These are phyloP conservation scores for Actinomucor elegans DNA, from an alignment of 371 early-diverging fungal species.

Conservation along the genomic window DNA sequence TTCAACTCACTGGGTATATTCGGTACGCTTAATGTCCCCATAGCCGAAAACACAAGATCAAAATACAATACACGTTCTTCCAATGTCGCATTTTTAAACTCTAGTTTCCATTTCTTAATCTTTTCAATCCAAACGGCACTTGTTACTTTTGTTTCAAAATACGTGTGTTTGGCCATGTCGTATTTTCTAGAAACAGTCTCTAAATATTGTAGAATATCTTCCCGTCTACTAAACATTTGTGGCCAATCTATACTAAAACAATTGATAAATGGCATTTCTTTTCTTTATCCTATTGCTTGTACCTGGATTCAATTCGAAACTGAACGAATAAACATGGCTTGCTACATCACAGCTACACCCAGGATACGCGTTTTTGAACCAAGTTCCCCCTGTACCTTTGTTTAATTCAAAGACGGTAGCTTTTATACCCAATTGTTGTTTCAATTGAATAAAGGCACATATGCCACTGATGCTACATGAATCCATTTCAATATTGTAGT, in stretches of 20 bases:
- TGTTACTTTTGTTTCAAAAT: constrained; percentile 47
- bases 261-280: neutral
- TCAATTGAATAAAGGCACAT: constrained; percentile 54
- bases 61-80: neutral
- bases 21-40: constrained; percentile 54
- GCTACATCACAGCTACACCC: constrained; percentile 62
- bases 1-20: constrained; percentile 49
- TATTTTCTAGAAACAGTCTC: constrained; percentile 45
- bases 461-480: constrained; percentile 63
- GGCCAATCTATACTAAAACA: constrained; percentile 63
- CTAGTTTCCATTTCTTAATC: constrained; percentile 38
- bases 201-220: constrained; percentile 56
- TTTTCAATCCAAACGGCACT: constrained; percentile 43
- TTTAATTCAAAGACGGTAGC: constrained; percentile 53
- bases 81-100: constrained; percentile 15
- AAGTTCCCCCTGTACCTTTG: constrained; percentile 61
- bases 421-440: constrained; percentile 43
- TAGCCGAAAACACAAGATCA: constrained; percentile 1
- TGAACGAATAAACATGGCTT: constrained; percentile 56
- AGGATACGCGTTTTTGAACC: constrained; percentile 60
- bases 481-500: no score
- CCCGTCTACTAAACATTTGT: constrained; percentile 34
- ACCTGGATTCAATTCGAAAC: constrained; percentile 39
- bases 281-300: neutral
- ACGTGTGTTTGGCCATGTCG: constrained; percentile 44